Evolutionary conservation across 2,329 filamentous ascomycete genomes (phyloP).

Genomic region (Claviceps paspali): DNA sequence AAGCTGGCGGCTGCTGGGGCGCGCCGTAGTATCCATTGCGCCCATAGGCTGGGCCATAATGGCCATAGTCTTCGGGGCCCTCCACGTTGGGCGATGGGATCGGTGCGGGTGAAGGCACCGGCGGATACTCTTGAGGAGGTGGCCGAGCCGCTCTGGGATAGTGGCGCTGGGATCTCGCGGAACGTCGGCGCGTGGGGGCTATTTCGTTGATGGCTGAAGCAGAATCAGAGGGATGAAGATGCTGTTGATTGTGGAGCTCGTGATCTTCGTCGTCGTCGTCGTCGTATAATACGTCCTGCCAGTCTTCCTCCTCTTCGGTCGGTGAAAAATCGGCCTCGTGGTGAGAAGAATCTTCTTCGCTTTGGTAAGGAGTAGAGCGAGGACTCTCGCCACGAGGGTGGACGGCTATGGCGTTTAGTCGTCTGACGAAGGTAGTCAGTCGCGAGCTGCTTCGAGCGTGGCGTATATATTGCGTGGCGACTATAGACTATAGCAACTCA

Average conservation of each 20-base stretch:
- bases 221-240: slow-evolving; percentile 42
- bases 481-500: slow-evolving; percentile 18
- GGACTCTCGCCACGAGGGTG: slow-evolving; percentile 16
- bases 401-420: slow-evolving; percentile 12
- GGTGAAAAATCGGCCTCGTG: slow-evolving; percentile 16
- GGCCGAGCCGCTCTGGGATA: slow-evolving; percentile 18
- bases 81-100: slow-evolving; percentile 47
- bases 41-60: slow-evolving; percentile 11
- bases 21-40: no score
- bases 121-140: slow-evolving; percentile 23
- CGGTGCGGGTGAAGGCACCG: slow-evolving; percentile 22
- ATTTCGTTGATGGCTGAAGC: slow-evolving; percentile 31
- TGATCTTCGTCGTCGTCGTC: slow-evolving; percentile 6
- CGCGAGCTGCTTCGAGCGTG: slow-evolving; percentile 10
- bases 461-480: background rate
- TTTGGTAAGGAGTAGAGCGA: slow-evolving; percentile 21
- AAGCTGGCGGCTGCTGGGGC: no score
- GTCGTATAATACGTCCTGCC: slow-evolving; percentile 17
- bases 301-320: slow-evolving; percentile 25
- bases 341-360: slow-evolving; percentile 22
- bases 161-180: slow-evolving; percentile 14
- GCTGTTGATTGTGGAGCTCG: no score
- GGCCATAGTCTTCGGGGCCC: slow-evolving; percentile 45
- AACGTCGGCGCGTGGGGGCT: slow-evolving; percentile 9
- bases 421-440: slow-evolving; percentile 14